A percentile compares a stretch with the other conserved stretches of the same genome.
phyloP scores from a whole-genome alignment of 164 flowering plant genomes.

The Piper betle region DNA sequence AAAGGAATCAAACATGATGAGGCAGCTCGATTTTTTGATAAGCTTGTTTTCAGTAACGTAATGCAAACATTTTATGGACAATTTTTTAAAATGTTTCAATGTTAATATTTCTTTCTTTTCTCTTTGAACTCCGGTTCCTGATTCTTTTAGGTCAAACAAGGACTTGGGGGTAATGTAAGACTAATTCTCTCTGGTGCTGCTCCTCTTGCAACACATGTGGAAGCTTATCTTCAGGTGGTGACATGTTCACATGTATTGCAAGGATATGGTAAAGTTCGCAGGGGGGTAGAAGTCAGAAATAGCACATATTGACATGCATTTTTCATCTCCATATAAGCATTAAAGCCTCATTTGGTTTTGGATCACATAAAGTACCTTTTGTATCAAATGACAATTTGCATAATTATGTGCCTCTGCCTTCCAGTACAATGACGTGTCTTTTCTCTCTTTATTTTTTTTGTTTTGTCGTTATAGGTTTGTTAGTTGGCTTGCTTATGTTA shows the following conservation, averaged over 20 bases:
- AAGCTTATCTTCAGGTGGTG: constrained; percentile 72
- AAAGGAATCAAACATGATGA: constrained; percentile 52
- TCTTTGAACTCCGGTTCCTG: background rate
- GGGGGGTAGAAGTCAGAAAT: background rate
- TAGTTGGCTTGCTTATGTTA: too few species aligned
- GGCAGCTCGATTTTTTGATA: constrained; percentile 74
- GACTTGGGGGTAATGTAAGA: constrained; percentile 81
- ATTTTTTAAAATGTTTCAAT: too few species aligned
- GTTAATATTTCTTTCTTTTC: background rate
- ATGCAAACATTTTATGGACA: background rate
- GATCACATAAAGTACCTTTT: background rate
- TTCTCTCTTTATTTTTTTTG: too few species aligned
- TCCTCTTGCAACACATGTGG: constrained; percentile 78
- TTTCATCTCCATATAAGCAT: too few species aligned
- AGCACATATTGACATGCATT: background rate
- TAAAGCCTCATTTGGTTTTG: too few species aligned
- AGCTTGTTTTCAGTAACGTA: constrained; percentile 78
- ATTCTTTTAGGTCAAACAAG: constrained; percentile 60
- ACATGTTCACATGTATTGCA: constrained; percentile 91
- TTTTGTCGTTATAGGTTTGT: too few species aligned
- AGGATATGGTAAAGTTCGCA: constrained; percentile 70
- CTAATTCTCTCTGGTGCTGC: constrained; percentile 96
- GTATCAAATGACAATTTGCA: background rate
- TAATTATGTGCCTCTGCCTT: too few species aligned
- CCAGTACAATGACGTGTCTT: background rate